These are phyloP conservation scores for Croton setiger DNA, from an alignment of 441 rosid species.

Conservation along the genomic window DNA sequence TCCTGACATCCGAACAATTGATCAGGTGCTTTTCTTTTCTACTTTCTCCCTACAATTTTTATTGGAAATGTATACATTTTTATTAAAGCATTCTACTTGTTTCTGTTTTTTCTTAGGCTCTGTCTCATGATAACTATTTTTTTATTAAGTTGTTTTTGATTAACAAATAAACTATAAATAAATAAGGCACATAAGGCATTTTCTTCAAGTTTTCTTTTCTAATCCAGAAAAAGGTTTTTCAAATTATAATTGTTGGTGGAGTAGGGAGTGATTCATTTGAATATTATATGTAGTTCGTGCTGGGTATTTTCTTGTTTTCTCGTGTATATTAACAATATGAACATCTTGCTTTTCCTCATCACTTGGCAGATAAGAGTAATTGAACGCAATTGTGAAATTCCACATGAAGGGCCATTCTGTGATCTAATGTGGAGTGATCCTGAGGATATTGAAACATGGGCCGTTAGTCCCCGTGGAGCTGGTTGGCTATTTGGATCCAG, in stretches of 20 bases:
- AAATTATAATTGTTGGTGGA: background rate
- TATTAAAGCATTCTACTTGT: background rate
- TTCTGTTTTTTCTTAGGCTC: background rate
- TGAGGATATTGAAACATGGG: slow-evolving; percentile 99
- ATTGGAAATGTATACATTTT: slow-evolving; percentile 1
- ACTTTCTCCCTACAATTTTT: background rate
- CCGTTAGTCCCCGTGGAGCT: slow-evolving; percentile 99
- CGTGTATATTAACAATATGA: slow-evolving; percentile 12
- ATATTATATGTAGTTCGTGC: background rate
- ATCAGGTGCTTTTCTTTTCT: slow-evolving; percentile 59
- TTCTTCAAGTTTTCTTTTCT: background rate
- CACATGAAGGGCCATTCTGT: slow-evolving; percentile 99
- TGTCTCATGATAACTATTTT: background rate
- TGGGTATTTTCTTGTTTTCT: background rate
- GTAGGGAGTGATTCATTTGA: background rate
- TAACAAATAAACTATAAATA: background rate
- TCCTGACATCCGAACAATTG: slow-evolving; percentile 91
- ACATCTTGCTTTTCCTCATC: slow-evolving; percentile 13
- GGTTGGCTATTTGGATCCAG: slow-evolving; percentile 99
- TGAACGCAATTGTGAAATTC: slow-evolving; percentile 96
- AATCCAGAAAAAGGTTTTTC: background rate
- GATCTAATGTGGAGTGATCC: slow-evolving; percentile 99
- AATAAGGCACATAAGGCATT: background rate
- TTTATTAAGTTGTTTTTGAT: background rate
- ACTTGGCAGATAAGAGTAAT: slow-evolving; percentile 76